Conservation (phyloP, 768 basidiomycete species). For the Termitomyces sp. region DNA sequence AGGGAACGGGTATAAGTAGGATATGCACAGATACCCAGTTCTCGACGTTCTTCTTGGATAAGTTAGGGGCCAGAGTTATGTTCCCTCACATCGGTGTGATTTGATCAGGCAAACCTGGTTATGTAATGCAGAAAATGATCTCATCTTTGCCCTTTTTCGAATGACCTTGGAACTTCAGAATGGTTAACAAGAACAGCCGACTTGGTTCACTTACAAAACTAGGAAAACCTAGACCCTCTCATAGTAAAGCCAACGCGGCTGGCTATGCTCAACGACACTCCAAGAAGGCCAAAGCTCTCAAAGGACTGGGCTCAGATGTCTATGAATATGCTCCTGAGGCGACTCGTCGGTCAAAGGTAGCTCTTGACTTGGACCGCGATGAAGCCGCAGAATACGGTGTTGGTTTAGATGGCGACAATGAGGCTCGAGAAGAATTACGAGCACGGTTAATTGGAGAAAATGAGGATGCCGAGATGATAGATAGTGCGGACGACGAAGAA, state of each 20-base stretch:
- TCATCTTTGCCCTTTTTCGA: neutral
- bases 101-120: neutral
- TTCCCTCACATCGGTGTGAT: too few relatives aligned
- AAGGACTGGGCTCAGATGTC: constrained; percentile 44
- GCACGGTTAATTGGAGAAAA: constrained; percentile 53
- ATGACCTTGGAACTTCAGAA: neutral
- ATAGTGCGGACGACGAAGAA: constrained; percentile 78
- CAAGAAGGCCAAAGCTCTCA: constrained; percentile 35
- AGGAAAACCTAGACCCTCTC: constrained; percentile 20
- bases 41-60: constrained; percentile 65
- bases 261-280: constrained; percentile 53
- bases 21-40: constrained; percentile 83
- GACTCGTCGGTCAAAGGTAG: constrained; percentile 49
- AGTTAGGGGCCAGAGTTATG: constrained; percentile 11
- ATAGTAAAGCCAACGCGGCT: constrained; percentile 36
- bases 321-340: constrained; percentile 60
- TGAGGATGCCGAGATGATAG: constrained; percentile 51
- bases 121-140: constrained; percentile 8
- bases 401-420: constrained; percentile 40
- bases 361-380: constrained; percentile 53
- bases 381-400: constrained; percentile 42
- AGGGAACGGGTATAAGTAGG: constrained; percentile 34
- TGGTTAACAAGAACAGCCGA: constrained; percentile 8
- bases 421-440: constrained; percentile 34
- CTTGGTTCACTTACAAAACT: constrained; percentile 5